Conservation (phyloP, 2,329 filamentous ascomycete species). For the Cordyceps militaris region DNA sequence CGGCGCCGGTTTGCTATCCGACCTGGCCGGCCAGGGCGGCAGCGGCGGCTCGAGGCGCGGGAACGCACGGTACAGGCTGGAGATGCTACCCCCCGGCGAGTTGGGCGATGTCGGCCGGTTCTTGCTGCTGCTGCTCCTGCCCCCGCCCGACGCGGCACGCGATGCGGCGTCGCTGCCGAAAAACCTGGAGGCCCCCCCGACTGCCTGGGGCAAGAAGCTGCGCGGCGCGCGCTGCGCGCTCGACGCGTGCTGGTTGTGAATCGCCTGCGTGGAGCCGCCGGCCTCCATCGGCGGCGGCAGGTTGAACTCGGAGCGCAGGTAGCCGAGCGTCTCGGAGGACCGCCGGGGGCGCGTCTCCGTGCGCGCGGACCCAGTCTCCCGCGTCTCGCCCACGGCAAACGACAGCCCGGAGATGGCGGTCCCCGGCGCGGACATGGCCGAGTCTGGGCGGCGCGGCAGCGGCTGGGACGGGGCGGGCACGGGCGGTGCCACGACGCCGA, state of each 20-base stretch:
- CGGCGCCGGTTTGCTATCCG: background rate
- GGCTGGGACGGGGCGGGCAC: background rate
- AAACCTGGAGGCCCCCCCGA: slow-evolving; percentile 15
- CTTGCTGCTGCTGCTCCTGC: background rate
- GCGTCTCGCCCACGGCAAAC: background rate
- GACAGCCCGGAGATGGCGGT: background rate
- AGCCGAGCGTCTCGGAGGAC: slow-evolving; percentile 18
- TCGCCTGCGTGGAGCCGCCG: slow-evolving; percentile 11
- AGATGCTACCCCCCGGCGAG: background rate
- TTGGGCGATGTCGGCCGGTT: background rate
- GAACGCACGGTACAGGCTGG: background rate
- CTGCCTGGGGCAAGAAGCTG: too few species aligned
- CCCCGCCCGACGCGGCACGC: slow-evolving; percentile 7
- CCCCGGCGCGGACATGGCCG: background rate
- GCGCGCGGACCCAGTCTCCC: background rate
- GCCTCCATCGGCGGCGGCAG: background rate
- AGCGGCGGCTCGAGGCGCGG: slow-evolving; percentile 6
- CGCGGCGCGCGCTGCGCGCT: slow-evolving; percentile 5
- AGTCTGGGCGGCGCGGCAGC: background rate
- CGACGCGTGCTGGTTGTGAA: slow-evolving; percentile 15
- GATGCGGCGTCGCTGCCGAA: background rate
- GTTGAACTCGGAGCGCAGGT: background rate
- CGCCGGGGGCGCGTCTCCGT: slow-evolving; percentile 11
- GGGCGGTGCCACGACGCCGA: background rate
- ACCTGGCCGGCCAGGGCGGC: slow-evolving; percentile 12